Evolutionary conservation across 2,329 filamentous ascomycete genomes (phyloP).

Genomic region (Coniochaeta hoffmannii): DNA sequence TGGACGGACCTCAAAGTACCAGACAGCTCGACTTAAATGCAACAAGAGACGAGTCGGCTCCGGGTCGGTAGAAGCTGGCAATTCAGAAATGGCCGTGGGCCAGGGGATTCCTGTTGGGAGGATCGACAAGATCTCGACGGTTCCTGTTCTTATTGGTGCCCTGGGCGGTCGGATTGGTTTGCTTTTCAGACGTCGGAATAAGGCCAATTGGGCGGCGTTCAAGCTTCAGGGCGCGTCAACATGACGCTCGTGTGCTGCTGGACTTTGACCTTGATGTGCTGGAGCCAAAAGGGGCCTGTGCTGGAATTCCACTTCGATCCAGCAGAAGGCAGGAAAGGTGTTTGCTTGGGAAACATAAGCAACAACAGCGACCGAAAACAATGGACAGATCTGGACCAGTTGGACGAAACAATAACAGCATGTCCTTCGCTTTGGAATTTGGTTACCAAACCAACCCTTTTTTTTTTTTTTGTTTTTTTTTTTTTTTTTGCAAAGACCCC

Average conservation of each 20-base stretch:
- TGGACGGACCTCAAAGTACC: neutral
- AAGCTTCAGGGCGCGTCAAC: slow-evolving; percentile 1
- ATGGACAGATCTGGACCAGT: neutral
- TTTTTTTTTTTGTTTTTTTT: neutral
- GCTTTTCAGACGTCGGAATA: neutral
- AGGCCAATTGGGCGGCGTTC: neutral
- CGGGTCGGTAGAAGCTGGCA: neutral
- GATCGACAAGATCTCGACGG: neutral
- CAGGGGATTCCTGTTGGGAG: neutral
- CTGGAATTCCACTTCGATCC: neutral
- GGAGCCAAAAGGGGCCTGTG: neutral
- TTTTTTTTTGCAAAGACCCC: neutral
- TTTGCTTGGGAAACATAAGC: neutral
- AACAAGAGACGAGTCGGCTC: neutral
- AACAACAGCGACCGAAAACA: neutral
- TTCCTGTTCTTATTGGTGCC: neutral
- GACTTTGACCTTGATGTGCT: neutral
- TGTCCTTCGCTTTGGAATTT: too few relatives aligned
- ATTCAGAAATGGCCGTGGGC: neutral
- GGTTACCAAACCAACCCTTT: too few relatives aligned
- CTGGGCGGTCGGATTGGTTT: neutral
- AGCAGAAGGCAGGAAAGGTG: neutral
- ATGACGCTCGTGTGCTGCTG: slow-evolving; percentile 1
- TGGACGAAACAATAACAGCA: neutral
- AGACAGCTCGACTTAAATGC: neutral